Evolutionary conservation across 2,329 filamentous ascomycete species (phyloP), one percentile per base, ranked within the genome.

Genomic region (Camptophora hylomeconis): DNA sequence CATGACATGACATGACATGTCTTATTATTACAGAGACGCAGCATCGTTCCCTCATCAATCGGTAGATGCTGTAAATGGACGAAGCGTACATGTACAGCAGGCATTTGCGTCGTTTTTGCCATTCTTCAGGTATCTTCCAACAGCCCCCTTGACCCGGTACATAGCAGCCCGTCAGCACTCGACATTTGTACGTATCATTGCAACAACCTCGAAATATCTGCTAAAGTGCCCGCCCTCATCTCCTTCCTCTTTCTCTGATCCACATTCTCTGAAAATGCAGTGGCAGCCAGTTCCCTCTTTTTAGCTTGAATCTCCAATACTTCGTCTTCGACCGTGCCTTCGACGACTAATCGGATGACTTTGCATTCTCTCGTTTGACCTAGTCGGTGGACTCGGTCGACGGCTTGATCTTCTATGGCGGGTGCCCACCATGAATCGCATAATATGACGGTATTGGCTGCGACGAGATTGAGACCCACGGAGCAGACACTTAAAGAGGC

Each of bases 371-470:
- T 69, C 39, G 67, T 86, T 57, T 93, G 86, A 0, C 84, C 84
- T 0, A 93, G 63, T 1, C 84, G 69, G 49, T 93, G 81, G 5
- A 93, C 83, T 4, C 84, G 76, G 48, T 93, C 84, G 3, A 92
- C 68, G 3, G 86, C 86, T 50, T 93, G 84, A 42, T 92, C 83
- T 52, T 93, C 84, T 31, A 93, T 89, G 1, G 83, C 83, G 0
- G 84, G 84, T 2, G 84, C 83, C 80, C 84, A 93, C 84, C 82
- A 93, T 35, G 72, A 80, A 51, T 93, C 84, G 0, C 73, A 71
- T 12, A 93, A 62, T 24, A 93, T 73, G 34, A 92, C 81, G 5
- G 84, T 84, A 44, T 89, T 83, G 0, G 84, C 84, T 0, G 81
- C 75, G 0, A 86, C 80, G 8, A 93, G 68, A 44, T 92, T 92